These are phyloP conservation scores for Artemisia tridentata DNA, from an alignment of 129 eudicot genomes.

Conservation along the genomic window DNA sequence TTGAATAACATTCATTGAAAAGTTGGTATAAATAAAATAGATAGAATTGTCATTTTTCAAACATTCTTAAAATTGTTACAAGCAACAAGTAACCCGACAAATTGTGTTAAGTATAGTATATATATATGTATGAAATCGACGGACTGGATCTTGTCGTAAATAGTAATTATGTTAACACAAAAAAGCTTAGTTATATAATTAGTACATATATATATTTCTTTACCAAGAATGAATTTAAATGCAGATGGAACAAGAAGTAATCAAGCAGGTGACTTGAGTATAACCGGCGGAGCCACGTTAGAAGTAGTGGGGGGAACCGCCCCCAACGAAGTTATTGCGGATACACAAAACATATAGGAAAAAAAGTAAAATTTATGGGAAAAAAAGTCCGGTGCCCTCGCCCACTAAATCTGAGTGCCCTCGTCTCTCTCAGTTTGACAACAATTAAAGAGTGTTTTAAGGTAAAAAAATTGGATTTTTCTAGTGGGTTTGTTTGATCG, in stretches of 20 bases:
- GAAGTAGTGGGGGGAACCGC: too few species aligned
- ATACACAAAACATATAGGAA: too few species aligned
- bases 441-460: too few species aligned
- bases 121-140: not conserved
- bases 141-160: not conserved
- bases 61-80: not conserved
- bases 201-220: not conserved
- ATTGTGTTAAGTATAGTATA: not conserved
- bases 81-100: not conserved
- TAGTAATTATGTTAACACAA: not conserved
- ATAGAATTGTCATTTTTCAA: not conserved
- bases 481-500: too few species aligned
- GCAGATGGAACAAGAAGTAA: slow-evolving; percentile 81
- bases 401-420: too few species aligned
- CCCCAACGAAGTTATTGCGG: too few species aligned
- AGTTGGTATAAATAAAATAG: not conserved
- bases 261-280: too few species aligned
- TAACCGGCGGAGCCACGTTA: too few species aligned
- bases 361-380: too few species aligned
- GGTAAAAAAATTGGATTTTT: too few species aligned
- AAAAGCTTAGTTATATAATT: not conserved
- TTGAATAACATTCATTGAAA: not conserved
- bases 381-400: too few species aligned
- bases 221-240: slow-evolving; percentile 7
- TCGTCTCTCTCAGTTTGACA: too few species aligned